Evolutionary conservation across 2,329 filamentous ascomycete species (phyloP), one percentile per base, ranked within the genome.

Genomic region (Colletotrichum tropicicola): DNA sequence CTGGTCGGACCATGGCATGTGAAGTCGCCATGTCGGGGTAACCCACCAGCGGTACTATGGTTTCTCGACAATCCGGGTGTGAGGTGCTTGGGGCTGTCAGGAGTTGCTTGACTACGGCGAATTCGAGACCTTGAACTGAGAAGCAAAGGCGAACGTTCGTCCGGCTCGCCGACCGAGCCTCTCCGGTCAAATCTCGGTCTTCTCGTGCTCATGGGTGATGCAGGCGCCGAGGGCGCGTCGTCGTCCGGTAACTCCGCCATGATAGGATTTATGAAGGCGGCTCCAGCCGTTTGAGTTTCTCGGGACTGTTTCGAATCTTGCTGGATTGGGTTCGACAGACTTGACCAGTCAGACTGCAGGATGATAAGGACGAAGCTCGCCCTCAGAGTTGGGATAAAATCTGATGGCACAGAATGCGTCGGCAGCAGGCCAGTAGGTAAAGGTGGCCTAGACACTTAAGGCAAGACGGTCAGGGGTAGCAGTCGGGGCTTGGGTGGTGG

Each of bases 121-220:
- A 82, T 74, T 12, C 75, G 80, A 23, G 81, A 80, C 60, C 77
- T 77, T 6, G 80, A 79, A 25, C 71, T 71, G 6, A 73, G 73
- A 3, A 85, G 71, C 9, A 85, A 73, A 5, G 83, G 77, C 13
- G 82, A 82, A 25, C 75, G 78, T 69, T 85, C 83, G 62, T 84
- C 81, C 0, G 78, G 49, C 19, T 65, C 60, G 21, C 49, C 54
- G 7, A 44, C 49, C 23, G 62, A 61, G 54, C 53, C 47, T 41
- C 39, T 62, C 28, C 43, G 69, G 51, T 48, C 57, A 27, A 68
- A 68, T 39, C 66, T 57, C 21, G 60, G 67, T 28, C 59, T 48
- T 30, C 68, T 62, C 44, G 64, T 51, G 27, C 57, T 66, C 41
- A 49, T 49, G 6, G 66, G 66, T 10, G 64, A 64, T 15, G 60